phyloP scores from a whole-genome alignment of 176 grass and related monocot genomes.

The Ananas comosus region DNA sequence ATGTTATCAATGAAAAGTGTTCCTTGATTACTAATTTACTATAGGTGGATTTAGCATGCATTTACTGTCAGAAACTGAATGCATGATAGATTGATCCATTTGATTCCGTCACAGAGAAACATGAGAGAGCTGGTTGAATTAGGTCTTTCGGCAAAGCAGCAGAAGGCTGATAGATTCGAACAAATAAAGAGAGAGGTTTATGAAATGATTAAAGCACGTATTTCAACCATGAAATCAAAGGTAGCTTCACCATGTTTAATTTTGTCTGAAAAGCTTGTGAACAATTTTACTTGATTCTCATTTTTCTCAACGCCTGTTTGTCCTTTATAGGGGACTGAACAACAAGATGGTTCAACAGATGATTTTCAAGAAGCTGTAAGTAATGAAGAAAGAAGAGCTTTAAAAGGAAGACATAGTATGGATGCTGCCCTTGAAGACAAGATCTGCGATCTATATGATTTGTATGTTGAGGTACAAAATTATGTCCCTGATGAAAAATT shows the following conservation, averaged over 20 bases:
- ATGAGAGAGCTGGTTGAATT: conserved; percentile 96
- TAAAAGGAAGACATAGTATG: conserved; percentile 69
- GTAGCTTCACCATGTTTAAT: conserved; percentile 14
- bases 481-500: neutral
- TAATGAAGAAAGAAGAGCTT: conserved; percentile 46
- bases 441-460: conserved; percentile 96
- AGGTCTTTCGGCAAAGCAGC: conserved; percentile 83
- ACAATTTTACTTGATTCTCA: neutral
- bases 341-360: conserved; percentile 64
- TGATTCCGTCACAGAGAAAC: conserved; percentile 54
- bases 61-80: neutral
- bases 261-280: neutral
- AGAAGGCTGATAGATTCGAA: conserved; percentile 77
- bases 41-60: neutral
- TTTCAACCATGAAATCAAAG: conserved; percentile 54
- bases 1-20: too few species aligned
- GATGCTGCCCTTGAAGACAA: conserved; percentile 79
- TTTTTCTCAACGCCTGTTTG: neutral
- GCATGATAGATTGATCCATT: neutral
- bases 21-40: neutral
- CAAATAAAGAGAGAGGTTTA: conserved; percentile 77
- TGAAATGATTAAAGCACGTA: conserved; percentile 71
- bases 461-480: conserved; percentile 85
- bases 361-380: conserved; percentile 50
- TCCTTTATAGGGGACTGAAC: conserved; percentile 28